Evolutionary conservation across 495 filamentous ascomycete species (phyloP), one percentile per base, ranked within the genome.

Genomic region (Penicillium angulare): DNA sequence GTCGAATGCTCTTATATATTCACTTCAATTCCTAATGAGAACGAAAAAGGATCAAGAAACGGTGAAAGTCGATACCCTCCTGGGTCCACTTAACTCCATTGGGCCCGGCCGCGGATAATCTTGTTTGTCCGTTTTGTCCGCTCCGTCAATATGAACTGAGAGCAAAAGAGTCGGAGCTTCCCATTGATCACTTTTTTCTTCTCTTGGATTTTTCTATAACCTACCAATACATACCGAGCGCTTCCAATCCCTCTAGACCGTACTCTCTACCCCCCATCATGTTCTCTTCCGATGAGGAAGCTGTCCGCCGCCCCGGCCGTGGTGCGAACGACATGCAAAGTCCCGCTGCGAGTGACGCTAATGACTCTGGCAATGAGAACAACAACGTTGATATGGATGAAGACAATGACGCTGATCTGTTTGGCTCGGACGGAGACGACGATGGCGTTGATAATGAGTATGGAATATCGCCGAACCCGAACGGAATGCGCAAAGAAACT

Each of bases 351-450:
- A 71, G 66, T 39, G 68, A 67, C 39, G 58, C 47, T 47, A 44
- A 60, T 27, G 50, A 49, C 36, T 54, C 61, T 16, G 54, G 52
- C 21, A 59, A 47, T 13, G 57, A 52, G 26, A 54, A 63, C 17
- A 43, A 60, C 22, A 47, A 43, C 12, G 60, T 57, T 9, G 57
- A 56, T 38, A 69, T 76, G 55, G 69, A 77, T 32, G 66, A 63
- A 39, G 78, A 80, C 29, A 60, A 80, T 15, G 67, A 74, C 49
- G 79, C 79, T 43, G 87, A 89, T 53, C 76, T 91, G 10, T 91
- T 91, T 47, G 87, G 86, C 15, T 75, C 77, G 1, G 78, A 69
- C 21, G 72, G 65, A 26, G 72, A 64, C 5, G 73, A 79, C 16
- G 73, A 54, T 9, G 75, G 71, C 13, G 53, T 69, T 12, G 75